A percentile compares a stretch with the other conserved stretches of the same genome.
Conservation (phyloP, 257 asterid species). For the Phtheirospermum japonicum region DNA sequence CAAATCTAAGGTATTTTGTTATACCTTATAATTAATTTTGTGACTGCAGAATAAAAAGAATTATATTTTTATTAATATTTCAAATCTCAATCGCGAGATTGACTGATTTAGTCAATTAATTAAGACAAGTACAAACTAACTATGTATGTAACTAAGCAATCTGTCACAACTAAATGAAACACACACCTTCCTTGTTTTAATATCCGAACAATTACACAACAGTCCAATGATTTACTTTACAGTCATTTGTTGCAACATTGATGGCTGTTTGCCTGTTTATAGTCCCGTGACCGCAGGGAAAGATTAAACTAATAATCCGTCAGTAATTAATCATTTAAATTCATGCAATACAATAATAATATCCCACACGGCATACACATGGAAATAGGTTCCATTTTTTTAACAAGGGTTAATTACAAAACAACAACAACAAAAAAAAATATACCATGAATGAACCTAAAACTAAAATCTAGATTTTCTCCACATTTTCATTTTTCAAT, state of each 20-base stretch:
- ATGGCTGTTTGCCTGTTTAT: conserved; percentile 36
- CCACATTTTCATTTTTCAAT: no score
- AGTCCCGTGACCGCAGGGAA: conserved; percentile 59
- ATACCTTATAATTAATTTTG: no score
- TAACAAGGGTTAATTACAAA: conserved; percentile 13
- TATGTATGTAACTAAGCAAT: conserved; percentile 17
- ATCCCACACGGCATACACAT: conserved; percentile 37
- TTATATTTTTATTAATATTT: no score
- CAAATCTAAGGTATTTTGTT: no score
- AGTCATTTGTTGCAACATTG: conserved; percentile 39
- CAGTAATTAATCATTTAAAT: conserved; percentile 39
- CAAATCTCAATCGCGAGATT: no score
- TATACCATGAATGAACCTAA: no score
- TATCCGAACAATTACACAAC: conserved; percentile 49
- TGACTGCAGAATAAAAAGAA: no score
- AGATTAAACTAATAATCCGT: conserved; percentile 28
- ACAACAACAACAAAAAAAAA: no score
- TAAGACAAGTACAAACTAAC: conserved; percentile 28
- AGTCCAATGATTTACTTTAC: conserved; percentile 47
- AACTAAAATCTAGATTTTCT: no score
- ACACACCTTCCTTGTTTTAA: conserved; percentile 39
- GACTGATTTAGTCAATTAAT: conserved; percentile 14
- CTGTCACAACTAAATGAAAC: conserved; percentile 14
- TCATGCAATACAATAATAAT: conserved; percentile 25
- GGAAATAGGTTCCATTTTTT: conserved; percentile 38